These are phyloP conservation scores for Neurospora intermedia DNA, from an alignment of 495 filamentous ascomycete genomes.

Conservation along the genomic window DNA sequence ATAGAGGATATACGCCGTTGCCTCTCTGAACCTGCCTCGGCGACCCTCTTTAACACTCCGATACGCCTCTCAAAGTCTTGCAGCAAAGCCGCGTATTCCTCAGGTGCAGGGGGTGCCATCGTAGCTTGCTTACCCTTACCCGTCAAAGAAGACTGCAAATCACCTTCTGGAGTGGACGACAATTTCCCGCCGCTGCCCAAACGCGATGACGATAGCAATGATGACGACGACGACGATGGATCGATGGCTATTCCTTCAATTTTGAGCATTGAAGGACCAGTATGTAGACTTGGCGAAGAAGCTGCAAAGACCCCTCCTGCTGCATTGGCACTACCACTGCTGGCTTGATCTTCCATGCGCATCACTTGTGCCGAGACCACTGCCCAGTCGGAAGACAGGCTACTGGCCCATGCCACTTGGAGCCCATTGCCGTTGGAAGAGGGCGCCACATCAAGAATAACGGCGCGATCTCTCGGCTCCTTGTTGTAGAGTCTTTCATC, in stretches of 20 bases:
- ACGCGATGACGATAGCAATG: not conserved
- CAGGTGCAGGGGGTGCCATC: slow-evolving; percentile 1
- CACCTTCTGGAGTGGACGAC: slow-evolving; percentile 14
- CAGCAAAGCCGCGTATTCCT: slow-evolving; percentile 46
- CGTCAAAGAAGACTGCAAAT: slow-evolving; percentile 16
- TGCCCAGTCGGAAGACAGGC: slow-evolving; percentile 37
- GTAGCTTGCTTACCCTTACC: slow-evolving; percentile 21
- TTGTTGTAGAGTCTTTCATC: slow-evolving; percentile 1
- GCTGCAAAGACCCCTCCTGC: slow-evolving; percentile 10
- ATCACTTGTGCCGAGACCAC: slow-evolving; percentile 30
- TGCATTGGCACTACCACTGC: slow-evolving; percentile 10
- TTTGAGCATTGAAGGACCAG: slow-evolving; percentile 46
- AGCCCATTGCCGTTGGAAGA: slow-evolving; percentile 38
- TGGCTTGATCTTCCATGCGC: slow-evolving; percentile 25
- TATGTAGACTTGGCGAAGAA: slow-evolving; percentile 4
- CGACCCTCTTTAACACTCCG: slow-evolving; percentile 37
- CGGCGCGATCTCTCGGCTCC: slow-evolving; percentile 34
- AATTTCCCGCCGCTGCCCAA: slow-evolving; percentile 10
- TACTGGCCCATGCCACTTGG: slow-evolving; percentile 35
- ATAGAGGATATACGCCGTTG: slow-evolving; percentile 11
- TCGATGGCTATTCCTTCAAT: slow-evolving; percentile 49
- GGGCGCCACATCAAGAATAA: slow-evolving; percentile 44
- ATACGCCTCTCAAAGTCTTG: slow-evolving; percentile 61
- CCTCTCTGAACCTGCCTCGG: slow-evolving; percentile 32
- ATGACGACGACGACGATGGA: slow-evolving; percentile 3